These are phyloP conservation scores for Arthrobotrys entomopaga DNA, from an alignment of 2,329 filamentous ascomycete species.

Conservation along the genomic window DNA sequence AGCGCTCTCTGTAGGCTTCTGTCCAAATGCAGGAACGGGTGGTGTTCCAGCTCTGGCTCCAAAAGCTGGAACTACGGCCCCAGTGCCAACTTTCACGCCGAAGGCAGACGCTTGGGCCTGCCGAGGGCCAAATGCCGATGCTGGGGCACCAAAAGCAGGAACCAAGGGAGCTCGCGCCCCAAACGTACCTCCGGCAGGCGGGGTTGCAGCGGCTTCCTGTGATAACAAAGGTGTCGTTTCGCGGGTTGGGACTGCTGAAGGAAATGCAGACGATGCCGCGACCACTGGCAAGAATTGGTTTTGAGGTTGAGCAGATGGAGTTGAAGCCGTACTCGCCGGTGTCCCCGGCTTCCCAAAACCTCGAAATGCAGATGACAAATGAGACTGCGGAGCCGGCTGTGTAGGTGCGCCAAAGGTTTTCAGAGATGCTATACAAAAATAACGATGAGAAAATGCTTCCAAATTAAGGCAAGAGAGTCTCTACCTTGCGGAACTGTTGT, in stretches of 20 bases:
- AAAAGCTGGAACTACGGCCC: constrained; percentile 18
- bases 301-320: constrained; percentile 8
- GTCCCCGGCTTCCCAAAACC: constrained; percentile 22
- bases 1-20: constrained; percentile 24
- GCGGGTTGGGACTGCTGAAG: constrained; percentile 30
- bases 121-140: constrained; percentile 36
- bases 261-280: constrained; percentile 9
- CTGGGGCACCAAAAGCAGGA: constrained; percentile 35
- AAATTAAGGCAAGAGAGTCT: neutral
- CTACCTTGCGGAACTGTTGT: constrained; percentile 23
- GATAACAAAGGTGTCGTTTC: constrained; percentile 4
- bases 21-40: constrained; percentile 27
- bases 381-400: constrained; percentile 4
- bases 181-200: constrained; percentile 31
- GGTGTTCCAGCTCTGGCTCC: constrained; percentile 19
- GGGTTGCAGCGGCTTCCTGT: constrained; percentile 4
- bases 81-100: constrained; percentile 16
- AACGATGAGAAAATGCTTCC: neutral
- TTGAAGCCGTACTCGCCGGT: neutral
- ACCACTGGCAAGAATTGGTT: constrained; percentile 17
- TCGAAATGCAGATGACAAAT: constrained; percentile 27
- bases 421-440: constrained; percentile 11
- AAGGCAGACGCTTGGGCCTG: constrained; percentile 17
- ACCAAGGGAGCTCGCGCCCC: constrained; percentile 12
- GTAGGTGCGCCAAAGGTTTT: constrained; percentile 16